Base-by-base conservation (phyloP, 2,329 filamentous ascomycete genomes). In the Fusarium nanum region DNA sequence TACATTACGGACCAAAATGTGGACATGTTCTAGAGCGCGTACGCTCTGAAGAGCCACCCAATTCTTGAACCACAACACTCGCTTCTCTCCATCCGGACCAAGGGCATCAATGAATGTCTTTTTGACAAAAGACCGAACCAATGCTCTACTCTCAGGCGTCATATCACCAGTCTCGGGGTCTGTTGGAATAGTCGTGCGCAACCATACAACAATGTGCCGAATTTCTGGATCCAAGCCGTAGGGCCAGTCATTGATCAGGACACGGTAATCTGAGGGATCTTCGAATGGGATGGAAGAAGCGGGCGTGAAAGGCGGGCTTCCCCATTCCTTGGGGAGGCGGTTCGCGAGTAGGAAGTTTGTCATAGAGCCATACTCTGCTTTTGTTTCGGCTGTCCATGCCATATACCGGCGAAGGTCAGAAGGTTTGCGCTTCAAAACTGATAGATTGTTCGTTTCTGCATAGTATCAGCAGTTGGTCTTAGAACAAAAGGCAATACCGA, bases 161-260 rank as follows among this genome's bases (percentile, higher is more conserved):
- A 97, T 83, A 71, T 94, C 90, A 12, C 92, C 93, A 0, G 87
- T 92, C 20, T 81, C 82, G 0, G 88, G 79, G 71, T 97, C 91
- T 5, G 92, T 92, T 25, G 91, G 86, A 65, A 98, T 90, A 16
- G 85, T 83, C 42, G 95, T 96, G 76, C 97, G 95, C 54, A 91
- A 92, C 95, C 95, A 98, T 44, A 97, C 91, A 30, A 98, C 93
- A 22, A 98, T 87, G 78, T 98, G 95, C n/a, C 90, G 84, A 72
- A 91, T 88, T 56, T 85, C 85, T 1, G 84, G 77, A 1, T 83
- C 84, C 50, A 97, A 82, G 6, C 93, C 94, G 75, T 98, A 98
- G 0, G 95, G 95, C 94, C 94, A 98, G 84, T 98, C 94, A 76
- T 98, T 98, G 77, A 89, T 84, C 46, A 97, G 83, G 54, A 97